Evolutionary conservation across 805 yeast species (phyloP).

Genomic region (Candida loeiensis): DNA sequence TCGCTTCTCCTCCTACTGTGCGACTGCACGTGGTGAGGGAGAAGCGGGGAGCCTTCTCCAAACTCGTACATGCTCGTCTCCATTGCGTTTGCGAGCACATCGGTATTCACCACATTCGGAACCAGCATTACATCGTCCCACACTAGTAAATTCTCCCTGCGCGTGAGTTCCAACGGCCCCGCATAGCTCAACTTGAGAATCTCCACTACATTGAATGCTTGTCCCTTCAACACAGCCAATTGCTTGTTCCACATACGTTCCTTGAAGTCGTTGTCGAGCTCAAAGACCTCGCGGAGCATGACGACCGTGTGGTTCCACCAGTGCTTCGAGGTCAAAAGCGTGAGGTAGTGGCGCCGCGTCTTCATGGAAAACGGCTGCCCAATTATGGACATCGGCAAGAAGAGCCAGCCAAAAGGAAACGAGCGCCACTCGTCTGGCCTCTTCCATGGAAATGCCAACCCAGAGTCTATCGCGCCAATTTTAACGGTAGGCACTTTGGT

Average conservation of each 20-base stretch:
- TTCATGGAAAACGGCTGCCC: slow-evolving; percentile 62
- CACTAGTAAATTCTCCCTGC: slow-evolving; percentile 53
- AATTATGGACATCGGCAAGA: slow-evolving; percentile 57
- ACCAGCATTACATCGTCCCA: slow-evolving; percentile 61
- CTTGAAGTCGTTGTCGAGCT: slow-evolving; percentile 58
- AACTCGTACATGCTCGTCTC: slow-evolving; percentile 22
- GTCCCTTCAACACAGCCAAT: slow-evolving; percentile 70
- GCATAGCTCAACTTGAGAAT: slow-evolving; percentile 52
- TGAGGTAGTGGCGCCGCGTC: slow-evolving; percentile 55
- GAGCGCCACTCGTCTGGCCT: slow-evolving; percentile 82
- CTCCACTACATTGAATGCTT: slow-evolving; percentile 73
- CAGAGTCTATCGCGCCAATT: slow-evolving; percentile 74
- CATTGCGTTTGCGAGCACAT: slow-evolving; percentile 42
- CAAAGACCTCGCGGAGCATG: slow-evolving; percentile 46
- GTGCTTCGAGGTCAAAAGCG: slow-evolving; percentile 51
- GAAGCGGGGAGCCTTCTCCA: slow-evolving; percentile 5
- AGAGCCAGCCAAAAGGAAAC: slow-evolving; percentile 77
- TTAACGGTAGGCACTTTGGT: slow-evolving; percentile 38
- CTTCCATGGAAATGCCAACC: slow-evolving; percentile 75
- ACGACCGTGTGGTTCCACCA: slow-evolving; percentile 70
- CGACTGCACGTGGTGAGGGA: background rate
- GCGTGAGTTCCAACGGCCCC: slow-evolving; percentile 65
- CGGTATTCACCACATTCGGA: slow-evolving; percentile 33
- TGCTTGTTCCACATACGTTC: slow-evolving; percentile 66
- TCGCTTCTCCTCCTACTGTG: slow-evolving; percentile 1